phyloP scores from a whole-genome alignment of 495 filamentous ascomycete species.

The Evernia prunastri region DNA sequence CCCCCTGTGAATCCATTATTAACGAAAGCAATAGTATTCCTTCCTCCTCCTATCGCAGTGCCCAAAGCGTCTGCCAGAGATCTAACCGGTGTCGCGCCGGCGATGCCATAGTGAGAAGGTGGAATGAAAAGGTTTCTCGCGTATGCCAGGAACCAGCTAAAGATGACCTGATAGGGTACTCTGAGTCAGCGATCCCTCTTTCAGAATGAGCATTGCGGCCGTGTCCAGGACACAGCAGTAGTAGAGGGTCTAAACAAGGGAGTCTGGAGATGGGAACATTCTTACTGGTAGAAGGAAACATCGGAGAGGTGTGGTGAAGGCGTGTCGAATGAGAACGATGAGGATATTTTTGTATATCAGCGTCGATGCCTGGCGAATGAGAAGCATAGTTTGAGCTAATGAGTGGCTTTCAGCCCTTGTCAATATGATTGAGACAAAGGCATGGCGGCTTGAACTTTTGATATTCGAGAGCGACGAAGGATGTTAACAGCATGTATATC shows the following conservation, averaged over 20 bases:
- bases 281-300: slow-evolving; percentile 57
- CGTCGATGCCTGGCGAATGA: slow-evolving; percentile 64
- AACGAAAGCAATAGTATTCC: slow-evolving; percentile 69
- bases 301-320: slow-evolving; percentile 55
- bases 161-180: slow-evolving; percentile 39
- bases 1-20: slow-evolving; percentile 64
- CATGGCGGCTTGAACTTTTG: background rate
- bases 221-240: background rate
- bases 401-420: background rate
- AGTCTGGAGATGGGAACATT: background rate
- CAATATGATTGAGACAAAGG: background rate
- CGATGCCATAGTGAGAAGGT: slow-evolving; percentile 62
- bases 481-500: background rate
- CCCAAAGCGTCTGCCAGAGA: slow-evolving; percentile 53
- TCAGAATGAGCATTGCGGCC: background rate
- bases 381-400: slow-evolving; percentile 38
- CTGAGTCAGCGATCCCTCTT: background rate
- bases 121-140: slow-evolving; percentile 63
- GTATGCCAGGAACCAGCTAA: slow-evolving; percentile 61
- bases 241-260: background rate
- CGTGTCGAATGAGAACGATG: slow-evolving; percentile 60
- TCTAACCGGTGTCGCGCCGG: slow-evolving; percentile 47
- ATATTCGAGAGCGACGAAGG: background rate
- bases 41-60: slow-evolving; percentile 38
- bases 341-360: slow-evolving; percentile 67